Conservation (phyloP, 179 eudicot species). For the Nepenthes alata region DNA sequence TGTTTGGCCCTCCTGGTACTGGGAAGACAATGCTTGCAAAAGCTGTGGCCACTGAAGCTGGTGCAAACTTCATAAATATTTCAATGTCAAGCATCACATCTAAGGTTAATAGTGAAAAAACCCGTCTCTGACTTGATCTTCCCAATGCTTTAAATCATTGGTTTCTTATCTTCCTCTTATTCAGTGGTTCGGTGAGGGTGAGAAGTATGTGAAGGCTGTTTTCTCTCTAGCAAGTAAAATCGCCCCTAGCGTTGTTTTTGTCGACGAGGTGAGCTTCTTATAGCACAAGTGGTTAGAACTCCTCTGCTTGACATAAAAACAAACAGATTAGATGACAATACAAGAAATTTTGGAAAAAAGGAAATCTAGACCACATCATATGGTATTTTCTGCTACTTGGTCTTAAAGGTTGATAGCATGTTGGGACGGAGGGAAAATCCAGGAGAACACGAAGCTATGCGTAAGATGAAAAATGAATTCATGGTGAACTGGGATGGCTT, state of each 20-base stretch:
- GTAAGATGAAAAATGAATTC: constrained; percentile 81
- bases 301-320: background rate
- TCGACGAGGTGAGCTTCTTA: constrained; percentile 50
- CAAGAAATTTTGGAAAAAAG: too few relatives aligned
- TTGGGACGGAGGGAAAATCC: constrained; percentile 78
- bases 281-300: background rate
- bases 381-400: background rate
- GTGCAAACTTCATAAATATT: constrained; percentile 83
- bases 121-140: background rate
- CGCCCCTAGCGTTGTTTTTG: constrained; percentile 76
- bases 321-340: too few relatives aligned
- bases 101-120: constrained; percentile 29
- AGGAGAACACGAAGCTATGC: constrained; percentile 91
- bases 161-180: constrained; percentile 8
- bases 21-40: constrained; percentile 91
- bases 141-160: background rate
- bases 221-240: constrained; percentile 79
- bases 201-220: constrained; percentile 81
- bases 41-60: constrained; percentile 92
- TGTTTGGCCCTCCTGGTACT: constrained; percentile 89
- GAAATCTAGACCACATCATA: background rate
- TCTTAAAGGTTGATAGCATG: constrained; percentile 71
- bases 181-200: constrained; percentile 92
- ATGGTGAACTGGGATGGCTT: constrained; percentile 90
- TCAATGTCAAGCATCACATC: constrained; percentile 89